Percentiles rank a stretch among this genome's conserved stretches.
These are phyloP conservation scores for Pigoraptor vietnamica DNA, from an alignment of 78 protist genomes.

Conservation along the genomic window DNA sequence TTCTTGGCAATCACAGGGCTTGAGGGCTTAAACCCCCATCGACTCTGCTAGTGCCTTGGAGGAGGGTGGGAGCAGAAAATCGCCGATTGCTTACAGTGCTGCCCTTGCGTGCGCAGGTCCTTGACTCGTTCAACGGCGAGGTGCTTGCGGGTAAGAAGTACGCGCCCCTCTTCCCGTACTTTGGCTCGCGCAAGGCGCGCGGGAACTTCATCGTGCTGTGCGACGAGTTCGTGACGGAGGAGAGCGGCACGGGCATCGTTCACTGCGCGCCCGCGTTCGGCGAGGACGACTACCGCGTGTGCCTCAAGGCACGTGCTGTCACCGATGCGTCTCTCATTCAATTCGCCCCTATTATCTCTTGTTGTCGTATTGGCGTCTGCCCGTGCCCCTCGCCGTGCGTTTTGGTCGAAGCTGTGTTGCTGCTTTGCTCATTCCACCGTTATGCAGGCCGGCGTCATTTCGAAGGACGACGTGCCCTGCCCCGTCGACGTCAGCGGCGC, in stretches of 20 bases:
- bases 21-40: too few species aligned
- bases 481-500: conserved; percentile 96
- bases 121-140: conserved; percentile 39
- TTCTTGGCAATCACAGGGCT: too few species aligned
- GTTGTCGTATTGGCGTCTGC: too few species aligned
- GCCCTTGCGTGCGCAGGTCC: not conserved
- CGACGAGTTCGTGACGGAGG: conserved; percentile 91
- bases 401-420: too few species aligned
- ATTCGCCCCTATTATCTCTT: too few species aligned
- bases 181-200: conserved; percentile 19
- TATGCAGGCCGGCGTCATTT: conserved; percentile 67
- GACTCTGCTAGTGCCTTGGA: too few species aligned
- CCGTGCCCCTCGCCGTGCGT: too few species aligned
- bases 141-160: conserved; percentile 75
- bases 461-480: conserved; percentile 63
- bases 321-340: too few species aligned
- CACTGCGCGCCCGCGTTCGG: conserved; percentile 99
- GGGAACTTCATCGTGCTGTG: conserved; percentile 78
- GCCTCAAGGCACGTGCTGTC: conserved; percentile 65
- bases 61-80: too few species aligned
- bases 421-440: too few species aligned
- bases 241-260: conserved; percentile 97
- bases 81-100: not conserved
- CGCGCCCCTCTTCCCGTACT: conserved; percentile 94
- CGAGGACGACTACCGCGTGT: conserved; percentile 98